A percentile compares a stretch with the other conserved stretches of the same genome.
Conservation (phyloP, 345 rosid species). For the Heritiera fomes region DNA sequence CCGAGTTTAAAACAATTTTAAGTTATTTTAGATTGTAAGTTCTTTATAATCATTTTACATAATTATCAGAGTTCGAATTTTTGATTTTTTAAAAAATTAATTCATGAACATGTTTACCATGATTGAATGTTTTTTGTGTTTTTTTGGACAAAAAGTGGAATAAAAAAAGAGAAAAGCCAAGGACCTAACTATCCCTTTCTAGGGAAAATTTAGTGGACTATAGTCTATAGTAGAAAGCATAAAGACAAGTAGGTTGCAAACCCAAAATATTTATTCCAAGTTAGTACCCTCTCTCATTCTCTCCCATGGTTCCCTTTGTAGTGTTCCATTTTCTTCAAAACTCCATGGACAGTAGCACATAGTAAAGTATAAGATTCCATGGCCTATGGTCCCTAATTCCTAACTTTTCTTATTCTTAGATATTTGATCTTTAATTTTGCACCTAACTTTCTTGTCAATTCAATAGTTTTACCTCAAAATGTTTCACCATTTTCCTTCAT, state of each 20-base stretch:
- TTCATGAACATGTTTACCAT: no score
- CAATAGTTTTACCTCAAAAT: not conserved
- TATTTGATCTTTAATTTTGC: not conserved
- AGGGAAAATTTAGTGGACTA: conserved; percentile 17
- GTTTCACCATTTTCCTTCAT: not conserved
- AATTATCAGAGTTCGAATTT: no score
- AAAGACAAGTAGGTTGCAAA: not conserved
- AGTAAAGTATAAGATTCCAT: conserved; percentile 15
- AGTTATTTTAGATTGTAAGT: no score
- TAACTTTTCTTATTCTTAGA: not conserved
- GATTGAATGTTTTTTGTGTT: no score
- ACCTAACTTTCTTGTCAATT: not conserved
- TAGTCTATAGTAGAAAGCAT: not conserved
- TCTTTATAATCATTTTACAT: no score
- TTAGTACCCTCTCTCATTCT: not conserved
- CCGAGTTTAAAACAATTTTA: no score
- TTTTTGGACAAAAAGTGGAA: not conserved
- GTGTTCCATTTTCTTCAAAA: not conserved
- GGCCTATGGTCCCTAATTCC: not conserved
- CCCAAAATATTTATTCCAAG: not conserved
- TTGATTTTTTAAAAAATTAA: no score
- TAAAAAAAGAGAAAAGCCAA: not conserved
- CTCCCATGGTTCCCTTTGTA: not conserved
- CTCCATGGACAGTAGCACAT: conserved; percentile 19
- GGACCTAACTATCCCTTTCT: conserved; percentile 22